Evolutionary conservation across 140 eudicot genomes (phyloP).

Genomic region (Senecio squalidus): DNA sequence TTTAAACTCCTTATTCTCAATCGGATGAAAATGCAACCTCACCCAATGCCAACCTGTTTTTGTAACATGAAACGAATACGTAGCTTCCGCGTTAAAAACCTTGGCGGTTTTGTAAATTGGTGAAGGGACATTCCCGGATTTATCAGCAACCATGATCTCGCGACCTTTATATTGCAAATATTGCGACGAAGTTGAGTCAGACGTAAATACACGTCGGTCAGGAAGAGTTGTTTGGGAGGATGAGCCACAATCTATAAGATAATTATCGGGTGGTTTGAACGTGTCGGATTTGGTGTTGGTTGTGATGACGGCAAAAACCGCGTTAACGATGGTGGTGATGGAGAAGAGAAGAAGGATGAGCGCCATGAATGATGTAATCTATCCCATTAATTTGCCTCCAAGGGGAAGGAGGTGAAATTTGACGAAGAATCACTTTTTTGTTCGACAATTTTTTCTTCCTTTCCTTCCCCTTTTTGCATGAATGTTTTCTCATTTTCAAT

Average conservation of each 20-base stretch:
- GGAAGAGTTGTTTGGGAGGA: constrained; percentile 35
- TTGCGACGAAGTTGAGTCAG: constrained; percentile 37
- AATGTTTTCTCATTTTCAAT: no score
- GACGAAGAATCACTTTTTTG: not conserved
- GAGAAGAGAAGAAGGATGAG: constrained; percentile 28
- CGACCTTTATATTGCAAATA: constrained; percentile 34
- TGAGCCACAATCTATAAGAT: constrained; percentile 61
- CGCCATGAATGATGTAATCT: constrained; percentile 14
- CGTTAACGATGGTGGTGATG: constrained; percentile 11
- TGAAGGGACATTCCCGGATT: constrained; percentile 37
- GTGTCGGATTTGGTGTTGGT: constrained; percentile 30
- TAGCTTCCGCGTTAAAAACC: constrained; percentile 46
- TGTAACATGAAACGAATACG: constrained; percentile 49
- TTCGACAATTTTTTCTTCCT: not conserved
- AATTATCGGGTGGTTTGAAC: constrained; percentile 57
- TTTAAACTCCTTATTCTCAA: constrained; percentile 36
- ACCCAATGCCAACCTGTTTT: constrained; percentile 89
- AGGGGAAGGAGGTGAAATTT: constrained; percentile 5
- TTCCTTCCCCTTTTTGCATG: not conserved
- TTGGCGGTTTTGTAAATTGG: constrained; percentile 46
- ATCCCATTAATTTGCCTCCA: constrained; percentile 25
- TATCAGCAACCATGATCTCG: constrained; percentile 25
- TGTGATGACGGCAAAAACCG: not conserved
- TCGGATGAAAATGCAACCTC: constrained; percentile 61
- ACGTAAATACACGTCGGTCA: constrained; percentile 34